Evolutionary conservation across 2,329 filamentous ascomycete species (phyloP).

Genomic region (Falciphora oryzae): DNA sequence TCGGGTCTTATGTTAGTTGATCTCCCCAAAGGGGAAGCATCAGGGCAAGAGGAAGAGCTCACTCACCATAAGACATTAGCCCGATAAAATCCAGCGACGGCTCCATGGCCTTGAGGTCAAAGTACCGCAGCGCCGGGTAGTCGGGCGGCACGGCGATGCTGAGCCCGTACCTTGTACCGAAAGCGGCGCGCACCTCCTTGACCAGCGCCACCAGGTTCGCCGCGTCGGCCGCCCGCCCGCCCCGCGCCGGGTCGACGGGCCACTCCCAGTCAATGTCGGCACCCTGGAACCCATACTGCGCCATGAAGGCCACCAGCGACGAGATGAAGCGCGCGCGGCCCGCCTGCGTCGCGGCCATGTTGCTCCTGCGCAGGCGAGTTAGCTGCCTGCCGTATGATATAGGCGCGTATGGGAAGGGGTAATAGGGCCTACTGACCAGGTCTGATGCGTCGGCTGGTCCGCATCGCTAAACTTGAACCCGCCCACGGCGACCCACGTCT

Average conservation of each 20-base stretch:
- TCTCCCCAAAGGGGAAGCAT: too few relatives aligned
- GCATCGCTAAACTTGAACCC: conserved; percentile 22
- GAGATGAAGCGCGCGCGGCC: conserved; percentile 31
- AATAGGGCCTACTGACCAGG: too few relatives aligned
- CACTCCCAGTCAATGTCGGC: conserved; percentile 44
- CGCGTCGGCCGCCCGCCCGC: conserved; percentile 29
- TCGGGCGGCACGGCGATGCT: conserved; percentile 30
- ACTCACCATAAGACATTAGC: conserved; percentile 28
- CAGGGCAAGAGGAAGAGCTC: too few relatives aligned
- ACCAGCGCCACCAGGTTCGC: conserved; percentile 30
- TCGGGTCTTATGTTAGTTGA: too few relatives aligned
- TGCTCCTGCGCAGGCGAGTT: conserved; percentile 13
- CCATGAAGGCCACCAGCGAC: conserved; percentile 27
- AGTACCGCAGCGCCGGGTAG: conserved; percentile 34
- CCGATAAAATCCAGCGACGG: conserved; percentile 31
- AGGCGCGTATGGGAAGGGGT: too few relatives aligned
- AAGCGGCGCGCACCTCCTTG: conserved; percentile 28
- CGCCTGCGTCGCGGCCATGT: conserved; percentile 20
- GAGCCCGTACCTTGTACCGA: conserved; percentile 32
- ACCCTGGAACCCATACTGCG: conserved; percentile 32
- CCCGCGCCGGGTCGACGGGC: conserved; percentile 28
- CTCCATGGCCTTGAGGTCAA: conserved; percentile 31
- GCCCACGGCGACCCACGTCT: conserved; percentile 28
- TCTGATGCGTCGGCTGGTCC: conserved; percentile 20
- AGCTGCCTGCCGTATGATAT: too few relatives aligned